These are phyloP conservation scores for Arctium minus DNA, from an alignment of 129 eudicot genomes.

Conservation along the genomic window DNA sequence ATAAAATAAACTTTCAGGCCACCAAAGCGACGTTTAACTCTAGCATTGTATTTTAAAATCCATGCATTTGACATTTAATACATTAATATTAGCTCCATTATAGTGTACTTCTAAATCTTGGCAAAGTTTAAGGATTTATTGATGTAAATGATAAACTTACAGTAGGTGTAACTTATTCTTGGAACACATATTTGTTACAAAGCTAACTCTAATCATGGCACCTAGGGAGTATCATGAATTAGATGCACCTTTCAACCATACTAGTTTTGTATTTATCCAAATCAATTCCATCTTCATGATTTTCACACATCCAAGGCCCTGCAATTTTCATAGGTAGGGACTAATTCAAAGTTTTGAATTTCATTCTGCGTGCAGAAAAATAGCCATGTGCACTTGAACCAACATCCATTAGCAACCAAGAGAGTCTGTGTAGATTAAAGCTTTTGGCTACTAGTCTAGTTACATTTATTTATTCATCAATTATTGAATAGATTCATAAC, in stretches of 20 bases:
- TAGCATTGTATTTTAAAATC: not conserved
- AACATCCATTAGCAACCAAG: not conserved
- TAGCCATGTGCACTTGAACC: not conserved
- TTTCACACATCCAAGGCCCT: not conserved
- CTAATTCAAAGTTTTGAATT: not conserved
- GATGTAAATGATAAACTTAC: not conserved
- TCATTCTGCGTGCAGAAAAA: not conserved
- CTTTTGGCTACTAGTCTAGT: not conserved
- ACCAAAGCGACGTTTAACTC: not conserved
- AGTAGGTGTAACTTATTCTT: not conserved
- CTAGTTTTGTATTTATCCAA: not conserved
- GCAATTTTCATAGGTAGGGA: not conserved
- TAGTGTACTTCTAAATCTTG: not conserved
- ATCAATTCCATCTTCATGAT: not conserved
- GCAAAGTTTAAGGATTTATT: not conserved
- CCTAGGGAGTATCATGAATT: not conserved
- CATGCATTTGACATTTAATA: not conserved
- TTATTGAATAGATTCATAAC: not conserved
- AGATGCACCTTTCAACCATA: not conserved
- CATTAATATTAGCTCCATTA: not conserved
- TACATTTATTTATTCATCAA: not conserved
- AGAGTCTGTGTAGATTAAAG: not conserved
- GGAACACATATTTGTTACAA: not conserved
- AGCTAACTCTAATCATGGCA: not conserved
- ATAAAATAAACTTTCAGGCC: not conserved